Evolutionary conservation across 1,284 basidiomycete genomes (phyloP).

Genomic region (Trametes hirsuta): DNA sequence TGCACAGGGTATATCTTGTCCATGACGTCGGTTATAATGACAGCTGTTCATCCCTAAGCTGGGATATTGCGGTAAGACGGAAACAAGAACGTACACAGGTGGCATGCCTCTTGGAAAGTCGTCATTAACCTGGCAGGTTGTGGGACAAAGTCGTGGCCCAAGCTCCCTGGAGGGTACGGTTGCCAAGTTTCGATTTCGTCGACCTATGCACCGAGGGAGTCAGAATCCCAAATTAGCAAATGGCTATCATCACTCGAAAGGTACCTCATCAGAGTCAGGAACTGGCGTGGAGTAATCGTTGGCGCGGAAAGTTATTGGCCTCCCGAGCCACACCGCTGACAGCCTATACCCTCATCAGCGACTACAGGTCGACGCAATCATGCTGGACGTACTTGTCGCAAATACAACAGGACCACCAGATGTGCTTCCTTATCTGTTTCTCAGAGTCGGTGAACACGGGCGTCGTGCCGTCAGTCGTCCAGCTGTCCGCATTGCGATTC

Average conservation of each 20-base stretch:
- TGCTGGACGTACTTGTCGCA: conserved; percentile 63
- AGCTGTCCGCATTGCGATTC: conserved; percentile 79
- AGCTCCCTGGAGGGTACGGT: conserved; percentile 44
- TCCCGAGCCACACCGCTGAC: conserved; percentile 36
- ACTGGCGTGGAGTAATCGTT: conserved; percentile 28
- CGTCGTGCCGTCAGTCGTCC: conserved; percentile 68
- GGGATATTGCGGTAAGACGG: neutral
- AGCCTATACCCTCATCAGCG: conserved; percentile 21
- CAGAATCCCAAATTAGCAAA: neutral
- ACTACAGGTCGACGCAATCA: neutral
- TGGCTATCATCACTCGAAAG: neutral
- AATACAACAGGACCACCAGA: conserved; percentile 83
- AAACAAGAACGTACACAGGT: conserved; percentile 52
- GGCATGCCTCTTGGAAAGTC: conserved; percentile 62
- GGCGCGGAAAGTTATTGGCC: conserved; percentile 30
- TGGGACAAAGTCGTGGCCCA: conserved; percentile 47
- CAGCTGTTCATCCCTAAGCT: conserved; percentile 41
- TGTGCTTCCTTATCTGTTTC: conserved; percentile 75
- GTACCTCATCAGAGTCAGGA: conserved; percentile 16
- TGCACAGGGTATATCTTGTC: conserved; percentile 77
- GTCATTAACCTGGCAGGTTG: conserved; percentile 53
- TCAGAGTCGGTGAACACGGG: conserved; percentile 73
- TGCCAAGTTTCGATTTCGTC: conserved; percentile 66
- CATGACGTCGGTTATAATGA: conserved; percentile 69
- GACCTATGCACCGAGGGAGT: conserved; percentile 45